Conservation (phyloP, 306 rosid species). For the Neltuma alba region DNA sequence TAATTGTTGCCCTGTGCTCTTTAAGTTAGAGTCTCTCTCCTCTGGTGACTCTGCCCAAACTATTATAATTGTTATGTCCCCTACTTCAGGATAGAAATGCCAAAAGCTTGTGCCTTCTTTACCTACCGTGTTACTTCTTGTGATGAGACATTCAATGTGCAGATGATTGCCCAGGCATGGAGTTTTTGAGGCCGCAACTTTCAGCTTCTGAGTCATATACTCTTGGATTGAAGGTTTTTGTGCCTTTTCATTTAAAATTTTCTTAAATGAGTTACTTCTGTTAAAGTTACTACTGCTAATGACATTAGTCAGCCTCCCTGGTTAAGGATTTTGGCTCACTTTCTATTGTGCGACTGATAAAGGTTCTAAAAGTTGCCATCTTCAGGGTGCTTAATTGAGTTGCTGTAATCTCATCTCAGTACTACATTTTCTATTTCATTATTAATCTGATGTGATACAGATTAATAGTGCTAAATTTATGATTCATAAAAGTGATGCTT, state of each 20-base stretch:
- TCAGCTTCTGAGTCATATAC: slow-evolving; percentile 56
- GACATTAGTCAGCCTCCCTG: not conserved
- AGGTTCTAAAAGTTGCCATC: slow-evolving; percentile 4
- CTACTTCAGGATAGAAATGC: not conserved
- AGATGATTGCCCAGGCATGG: slow-evolving; percentile 50
- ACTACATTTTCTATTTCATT: too few species aligned
- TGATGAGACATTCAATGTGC: slow-evolving; percentile 35
- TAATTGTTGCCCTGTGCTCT: not conserved
- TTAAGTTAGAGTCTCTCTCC: not conserved
- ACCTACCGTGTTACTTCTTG: slow-evolving; percentile 10
- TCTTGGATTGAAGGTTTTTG: slow-evolving; percentile 59
- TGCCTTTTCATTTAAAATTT: slow-evolving; percentile 7
- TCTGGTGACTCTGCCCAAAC: not conserved
- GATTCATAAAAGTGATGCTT: too few species aligned
- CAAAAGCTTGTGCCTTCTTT: not conserved
- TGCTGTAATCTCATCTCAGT: too few species aligned
- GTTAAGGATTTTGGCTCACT: slow-evolving; percentile 14
- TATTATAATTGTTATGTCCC: not conserved
- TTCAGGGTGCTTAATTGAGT: too few species aligned
- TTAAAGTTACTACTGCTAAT: not conserved
- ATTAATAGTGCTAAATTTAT: too few species aligned
- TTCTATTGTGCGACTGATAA: not conserved
- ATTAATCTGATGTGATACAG: too few species aligned
- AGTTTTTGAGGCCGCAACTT: slow-evolving; percentile 47
- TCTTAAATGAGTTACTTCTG: not conserved